Evolutionary conservation across 768 basidiomycete genomes (phyloP).

Genomic region (Mycena vulgaris): DNA sequence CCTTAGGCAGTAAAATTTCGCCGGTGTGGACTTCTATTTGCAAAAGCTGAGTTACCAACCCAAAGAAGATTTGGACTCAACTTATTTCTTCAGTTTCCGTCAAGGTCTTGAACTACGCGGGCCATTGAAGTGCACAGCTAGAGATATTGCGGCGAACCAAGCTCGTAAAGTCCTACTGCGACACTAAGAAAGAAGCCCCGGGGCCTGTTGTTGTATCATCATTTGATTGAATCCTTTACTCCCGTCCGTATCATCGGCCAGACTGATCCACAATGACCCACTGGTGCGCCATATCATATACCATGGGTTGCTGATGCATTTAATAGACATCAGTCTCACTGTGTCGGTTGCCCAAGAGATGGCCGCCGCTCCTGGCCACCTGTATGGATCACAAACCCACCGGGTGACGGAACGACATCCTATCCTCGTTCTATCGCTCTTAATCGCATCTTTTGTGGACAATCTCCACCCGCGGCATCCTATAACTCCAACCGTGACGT

Average conservation of each 20-base stretch:
- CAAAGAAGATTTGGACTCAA: conserved; percentile 19
- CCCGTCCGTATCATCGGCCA: conserved; percentile 24
- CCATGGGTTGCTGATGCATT: conserved; percentile 19
- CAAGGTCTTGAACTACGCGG: conserved; percentile 59
- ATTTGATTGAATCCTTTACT: conserved; percentile 27
- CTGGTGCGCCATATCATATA: conserved; percentile 20
- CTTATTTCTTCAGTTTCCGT: conserved; percentile 63
- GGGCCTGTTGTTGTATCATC: conserved; percentile 30
- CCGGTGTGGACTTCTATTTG: conserved; percentile 62
- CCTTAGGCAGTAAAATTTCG: conserved; percentile 59
- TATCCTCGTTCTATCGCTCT: conserved; percentile 1
- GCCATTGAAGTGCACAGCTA: conserved; percentile 65
- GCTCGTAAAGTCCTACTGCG: conserved; percentile 56
- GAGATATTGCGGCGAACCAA: conserved; percentile 61
- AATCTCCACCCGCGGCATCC: not conserved
- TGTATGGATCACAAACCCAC: not conserved
- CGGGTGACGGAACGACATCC: conserved; percentile 19
- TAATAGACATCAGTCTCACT: conserved; percentile 8
- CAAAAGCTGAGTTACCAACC: conserved; percentile 63
- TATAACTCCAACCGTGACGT: conserved; percentile 14
- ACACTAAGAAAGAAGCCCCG: conserved; percentile 9
- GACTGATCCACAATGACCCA: conserved; percentile 30
- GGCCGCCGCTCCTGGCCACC: not conserved
- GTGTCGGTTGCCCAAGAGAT: conserved; percentile 15
- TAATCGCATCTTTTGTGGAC: too few relatives aligned